A percentile compares a stretch with the other conserved stretches of the same genome.
phyloP scores from a whole-genome alignment of 192 early-diverging fungal genomes.

The Backusella mclennaniae region DNA sequence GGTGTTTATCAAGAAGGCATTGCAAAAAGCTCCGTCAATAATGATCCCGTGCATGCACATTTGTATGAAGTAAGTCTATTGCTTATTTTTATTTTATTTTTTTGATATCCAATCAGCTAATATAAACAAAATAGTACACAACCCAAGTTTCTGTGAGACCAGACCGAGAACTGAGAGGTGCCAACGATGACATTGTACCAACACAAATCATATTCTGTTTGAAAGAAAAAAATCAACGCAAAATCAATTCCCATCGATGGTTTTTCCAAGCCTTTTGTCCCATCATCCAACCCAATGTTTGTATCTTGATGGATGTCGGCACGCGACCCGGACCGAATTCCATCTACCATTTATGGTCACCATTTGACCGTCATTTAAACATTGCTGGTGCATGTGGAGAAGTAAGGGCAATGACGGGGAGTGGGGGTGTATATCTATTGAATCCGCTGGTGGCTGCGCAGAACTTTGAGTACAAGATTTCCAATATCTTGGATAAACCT shows the following conservation, averaged over 20 bases:
- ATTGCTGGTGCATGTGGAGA: slow-evolving; percentile 85
- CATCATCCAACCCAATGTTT: slow-evolving; percentile 53
- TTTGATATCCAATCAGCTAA: no score
- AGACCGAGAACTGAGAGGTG: slow-evolving; percentile 66
- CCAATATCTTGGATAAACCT: slow-evolving; percentile 78
- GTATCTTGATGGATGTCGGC: slow-evolving; percentile 73
- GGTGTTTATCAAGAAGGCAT: slow-evolving; percentile 83
- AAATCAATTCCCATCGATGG: slow-evolving; percentile 85
- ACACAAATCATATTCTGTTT: slow-evolving; percentile 82
- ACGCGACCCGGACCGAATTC: slow-evolving; percentile 71
- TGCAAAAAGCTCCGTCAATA: slow-evolving; percentile 62
- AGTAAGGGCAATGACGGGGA: slow-evolving; percentile 58
- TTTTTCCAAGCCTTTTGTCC: slow-evolving; percentile 65
- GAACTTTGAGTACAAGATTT: slow-evolving; percentile 81
- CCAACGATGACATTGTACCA: slow-evolving; percentile 67
- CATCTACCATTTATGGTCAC: slow-evolving; percentile 77
- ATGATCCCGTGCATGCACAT: slow-evolving; percentile 65
- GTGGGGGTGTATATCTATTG: slow-evolving; percentile 49
- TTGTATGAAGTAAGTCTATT: slow-evolving; percentile 44
- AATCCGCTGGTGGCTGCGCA: slow-evolving; percentile 78
- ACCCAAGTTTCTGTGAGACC: slow-evolving; percentile 71
- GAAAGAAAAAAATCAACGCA: slow-evolving; percentile 91
- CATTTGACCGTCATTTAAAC: slow-evolving; percentile 66
- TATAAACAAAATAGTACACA: slow-evolving; percentile 49
- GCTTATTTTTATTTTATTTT: slow-evolving; percentile 4